Evolutionary conservation across 2,329 filamentous ascomycete genomes (phyloP).

Genomic region (Colletotrichum higginsianum): DNA sequence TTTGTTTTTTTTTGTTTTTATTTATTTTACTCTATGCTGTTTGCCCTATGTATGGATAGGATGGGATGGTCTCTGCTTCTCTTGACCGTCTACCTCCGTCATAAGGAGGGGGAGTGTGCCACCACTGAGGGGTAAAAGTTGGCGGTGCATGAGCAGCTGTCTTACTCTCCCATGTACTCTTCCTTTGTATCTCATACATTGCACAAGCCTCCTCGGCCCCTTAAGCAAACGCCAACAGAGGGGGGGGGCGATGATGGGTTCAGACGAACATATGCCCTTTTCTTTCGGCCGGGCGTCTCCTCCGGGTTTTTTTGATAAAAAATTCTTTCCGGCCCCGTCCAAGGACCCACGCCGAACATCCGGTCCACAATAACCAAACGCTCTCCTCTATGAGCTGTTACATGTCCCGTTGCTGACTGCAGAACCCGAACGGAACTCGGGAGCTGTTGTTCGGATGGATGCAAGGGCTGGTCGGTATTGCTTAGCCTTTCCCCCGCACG

Average conservation of each 20-base stretch:
- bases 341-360: conserved; percentile 8
- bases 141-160: background rate
- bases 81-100: background rate
- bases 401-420: background rate
- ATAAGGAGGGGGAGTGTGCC: background rate
- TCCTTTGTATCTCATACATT: background rate
- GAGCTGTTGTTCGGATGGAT: background rate
- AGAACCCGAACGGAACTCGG: conserved; percentile 11
- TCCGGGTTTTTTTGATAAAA: background rate
- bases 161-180: background rate
- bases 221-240: background rate
- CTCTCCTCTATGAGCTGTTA: background rate
- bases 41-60: background rate
- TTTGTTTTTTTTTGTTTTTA: no score
- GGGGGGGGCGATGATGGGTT: background rate
- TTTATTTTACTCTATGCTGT: background rate
- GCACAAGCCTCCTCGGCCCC: background rate
- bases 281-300: background rate
- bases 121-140: conserved; percentile 4
- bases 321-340: conserved; percentile 1
- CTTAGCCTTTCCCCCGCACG: conserved; percentile 4
- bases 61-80: background rate
- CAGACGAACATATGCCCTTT: background rate
- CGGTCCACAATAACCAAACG: background rate
- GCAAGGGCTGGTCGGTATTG: background rate